Conservation (phyloP, 306 rosid species). For the Prunus mume region DNA sequence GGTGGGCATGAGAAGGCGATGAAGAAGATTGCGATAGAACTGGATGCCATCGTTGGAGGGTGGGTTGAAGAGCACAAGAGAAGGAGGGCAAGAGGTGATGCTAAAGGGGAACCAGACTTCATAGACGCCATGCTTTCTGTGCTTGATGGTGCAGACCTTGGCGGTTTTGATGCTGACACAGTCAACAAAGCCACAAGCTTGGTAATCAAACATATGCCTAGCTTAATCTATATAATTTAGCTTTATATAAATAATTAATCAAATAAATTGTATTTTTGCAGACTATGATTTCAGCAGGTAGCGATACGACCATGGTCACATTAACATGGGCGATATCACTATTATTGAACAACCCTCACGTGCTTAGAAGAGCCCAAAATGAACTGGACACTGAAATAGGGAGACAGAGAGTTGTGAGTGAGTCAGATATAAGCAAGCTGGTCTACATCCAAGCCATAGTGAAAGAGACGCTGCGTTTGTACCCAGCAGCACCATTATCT, state of each 20-base stretch:
- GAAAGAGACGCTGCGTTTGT: slow-evolving; percentile 52
- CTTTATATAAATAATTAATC: no score
- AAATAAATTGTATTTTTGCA: not conserved
- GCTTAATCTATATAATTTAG: not conserved
- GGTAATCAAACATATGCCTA: slow-evolving; percentile 1
- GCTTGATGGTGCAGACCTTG: not conserved
- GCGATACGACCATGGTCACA: slow-evolving; percentile 20
- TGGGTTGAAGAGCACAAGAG: slow-evolving; percentile 48
- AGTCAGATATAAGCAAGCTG: slow-evolving; percentile 21
- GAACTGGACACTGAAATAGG: slow-evolving; percentile 20
- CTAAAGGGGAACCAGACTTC: slow-evolving; percentile 32
- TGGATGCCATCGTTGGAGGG: slow-evolving; percentile 19
- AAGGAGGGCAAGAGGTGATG: not conserved
- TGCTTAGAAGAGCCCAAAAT: slow-evolving; percentile 6
- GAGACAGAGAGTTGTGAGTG: not conserved
- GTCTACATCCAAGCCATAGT: slow-evolving; percentile 41
- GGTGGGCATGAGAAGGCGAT: slow-evolving; percentile 50
- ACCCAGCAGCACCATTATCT: slow-evolving; percentile 36
- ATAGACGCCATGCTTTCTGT: slow-evolving; percentile 27
- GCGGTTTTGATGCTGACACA: slow-evolving; percentile 11
- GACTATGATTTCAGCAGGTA: slow-evolving; percentile 14
- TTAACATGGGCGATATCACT: slow-evolving; percentile 25
- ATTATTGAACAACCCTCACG: slow-evolving; percentile 14
- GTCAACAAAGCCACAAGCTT: slow-evolving; percentile 28
- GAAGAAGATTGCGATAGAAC: slow-evolving; percentile 23